Evolutionary conservation across 148 eudicot species (phyloP), one percentile per base, ranked within the genome.

Genomic region (Salicornia ramosissima): DNA sequence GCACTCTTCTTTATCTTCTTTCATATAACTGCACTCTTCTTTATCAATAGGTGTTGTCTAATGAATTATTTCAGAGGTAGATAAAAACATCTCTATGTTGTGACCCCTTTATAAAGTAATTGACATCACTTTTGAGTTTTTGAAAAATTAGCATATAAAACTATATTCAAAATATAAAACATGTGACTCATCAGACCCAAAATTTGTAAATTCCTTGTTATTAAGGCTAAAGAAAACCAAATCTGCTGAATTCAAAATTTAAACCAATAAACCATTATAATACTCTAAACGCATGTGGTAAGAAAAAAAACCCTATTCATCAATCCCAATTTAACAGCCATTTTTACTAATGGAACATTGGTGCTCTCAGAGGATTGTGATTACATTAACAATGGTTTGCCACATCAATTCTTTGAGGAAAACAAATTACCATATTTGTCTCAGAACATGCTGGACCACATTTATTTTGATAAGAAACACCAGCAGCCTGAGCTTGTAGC

Each of bases 401-500:
- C 67, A 40, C 3, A 10, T 1, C 22, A 10, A 13, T 12, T 58
- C n/a, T n/a, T n/a, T n/a, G n/a, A 2, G 10, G 12, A 13, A 55
- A 70, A 60, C 40, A 16, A 21, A 31, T 49, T 88, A 93, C 98
- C 79, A 77, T 57, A 72, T 80, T 72, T 15, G 91, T 54, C 52
- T 78, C 88, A 51, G 80, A 80, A 82, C 85, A 85, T 51, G 79
- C 66, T 11, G 73, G 73, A 6, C 63, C 66, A 72, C 88, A 81
- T 26, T 86, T 74, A 67, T 65, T 77, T 62, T 80, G 74, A 70
- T 79, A 84, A 65, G 87, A 83, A 59, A 86, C 84, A 14, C 91
- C 92, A 79, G 96, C 96, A 54, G 98, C 98, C 80, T 93, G 98
- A 18, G 98, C 98, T 84, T 93, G 98, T 82, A 93, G 80, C 78